Base-by-base conservation (phyloP, 352 stramenopile genomes). In the Pythium diclinum region DNA sequence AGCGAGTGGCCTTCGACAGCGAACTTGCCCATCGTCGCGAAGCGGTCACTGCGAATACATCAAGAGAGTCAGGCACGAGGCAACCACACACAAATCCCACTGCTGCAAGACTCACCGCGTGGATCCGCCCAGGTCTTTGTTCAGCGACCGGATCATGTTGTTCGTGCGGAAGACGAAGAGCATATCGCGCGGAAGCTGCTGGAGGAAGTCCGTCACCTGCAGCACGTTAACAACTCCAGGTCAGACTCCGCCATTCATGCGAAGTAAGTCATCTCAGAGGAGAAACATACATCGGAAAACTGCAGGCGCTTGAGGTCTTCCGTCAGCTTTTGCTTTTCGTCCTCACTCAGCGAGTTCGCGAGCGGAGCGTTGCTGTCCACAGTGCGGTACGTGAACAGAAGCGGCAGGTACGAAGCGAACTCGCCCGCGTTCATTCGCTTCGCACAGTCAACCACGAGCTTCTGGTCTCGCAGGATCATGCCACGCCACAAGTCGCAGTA, bases 401-500 rank as follows among this genome's bases (percentile, higher is more conserved):
- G 66, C 21, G 88, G 89, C 48, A 97, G 71, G 28, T 86, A 89
- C 38, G 88, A 84, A 13, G 74, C 72, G 38, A 91, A 77, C 11
- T 75, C 63, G 1, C 79, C 82, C 56, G 93, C 72, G 42, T 89
- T 78, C 11, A 94, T 44, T 0, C 72, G 72, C 21, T 59, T 67
- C 2, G 79, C 81, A 61, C 86, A 91, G 52, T 89, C 65, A 33
- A 82, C 68, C 16, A 96, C 71, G 5, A 97, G 71, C 46, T 72
- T 61, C 21, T 83, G 79, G 72, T 99, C 91, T 19, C 90, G 89
- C 61, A 98, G 78, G 6, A 99, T 79, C 61, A 99, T 94, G 13
- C 88, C 89, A 61, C 90, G 87, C 97, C 97, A 99, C 34, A 99
- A 73, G 53, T 95, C 79, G 44, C 94, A 98, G 76, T 99, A 99